Evolutionary conservation across 805 yeast species (phyloP).

Genomic region (Geotrichum ghanense): DNA sequence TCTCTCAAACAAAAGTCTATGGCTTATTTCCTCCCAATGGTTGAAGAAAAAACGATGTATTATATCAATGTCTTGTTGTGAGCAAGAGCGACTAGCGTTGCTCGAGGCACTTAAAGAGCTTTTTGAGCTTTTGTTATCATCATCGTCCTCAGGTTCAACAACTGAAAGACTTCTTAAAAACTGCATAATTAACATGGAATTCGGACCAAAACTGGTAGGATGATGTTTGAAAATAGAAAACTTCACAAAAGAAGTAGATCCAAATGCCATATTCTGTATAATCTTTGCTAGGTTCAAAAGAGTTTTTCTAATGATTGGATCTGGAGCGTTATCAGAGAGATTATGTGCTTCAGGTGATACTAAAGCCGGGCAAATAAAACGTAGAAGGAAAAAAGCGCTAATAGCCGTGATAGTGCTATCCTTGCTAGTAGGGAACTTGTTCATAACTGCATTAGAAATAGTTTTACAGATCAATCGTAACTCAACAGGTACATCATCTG

Average conservation of each 20-base stretch:
- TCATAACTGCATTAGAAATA: constrained; percentile 44
- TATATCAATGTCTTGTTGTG: constrained; percentile 20
- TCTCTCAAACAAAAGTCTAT: constrained; percentile 13
- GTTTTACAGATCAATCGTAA: constrained; percentile 51
- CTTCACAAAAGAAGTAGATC: constrained; percentile 21
- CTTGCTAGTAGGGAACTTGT: constrained; percentile 49
- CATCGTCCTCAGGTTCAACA: not conserved
- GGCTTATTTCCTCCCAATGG: constrained; percentile 32
- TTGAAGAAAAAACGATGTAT: constrained; percentile 40
- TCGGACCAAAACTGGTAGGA: constrained; percentile 32
- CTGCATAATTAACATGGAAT: constrained; percentile 25
- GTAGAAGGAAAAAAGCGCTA: constrained; percentile 70
- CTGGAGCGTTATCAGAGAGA: constrained; percentile 13
- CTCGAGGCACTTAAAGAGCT: constrained; percentile 2
- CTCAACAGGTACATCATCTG: constrained; percentile 45
- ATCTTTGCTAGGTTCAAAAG: constrained; percentile 20
- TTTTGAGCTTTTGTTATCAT: not conserved
- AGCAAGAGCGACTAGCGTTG: not conserved
- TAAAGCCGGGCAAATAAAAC: constrained; percentile 72
- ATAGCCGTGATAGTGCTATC: constrained; percentile 57
- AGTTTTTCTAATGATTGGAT: constrained; percentile 13
- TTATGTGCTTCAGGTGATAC: constrained; percentile 58
- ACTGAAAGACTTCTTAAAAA: constrained; percentile 28
- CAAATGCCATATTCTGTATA: constrained; percentile 21
- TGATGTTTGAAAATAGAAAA: constrained; percentile 36